A percentile compares a stretch with the other conserved stretches of the same genome.
phyloP scores from a whole-genome alignment of 306 rosid species.

The Corylus heterophylla region DNA sequence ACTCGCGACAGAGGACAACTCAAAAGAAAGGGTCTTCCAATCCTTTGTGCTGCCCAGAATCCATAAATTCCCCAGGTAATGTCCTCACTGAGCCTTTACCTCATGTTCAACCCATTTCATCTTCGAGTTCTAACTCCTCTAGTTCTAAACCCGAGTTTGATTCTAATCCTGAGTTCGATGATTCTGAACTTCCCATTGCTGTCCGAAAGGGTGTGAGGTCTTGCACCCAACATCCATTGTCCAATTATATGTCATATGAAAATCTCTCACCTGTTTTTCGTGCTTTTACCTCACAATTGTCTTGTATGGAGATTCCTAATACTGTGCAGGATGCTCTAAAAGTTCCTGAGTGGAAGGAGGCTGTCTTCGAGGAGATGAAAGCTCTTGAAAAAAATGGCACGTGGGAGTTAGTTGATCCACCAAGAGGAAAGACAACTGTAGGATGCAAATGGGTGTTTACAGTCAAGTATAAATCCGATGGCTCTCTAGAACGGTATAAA shows the following conservation, averaged over 20 bases:
- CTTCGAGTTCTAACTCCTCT: no score
- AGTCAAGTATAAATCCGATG: neutral
- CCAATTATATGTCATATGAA: neutral
- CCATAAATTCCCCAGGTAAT: no score
- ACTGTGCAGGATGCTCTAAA: neutral
- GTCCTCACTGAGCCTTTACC: no score
- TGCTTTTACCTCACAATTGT: neutral
- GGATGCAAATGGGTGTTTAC: constrained; percentile 10
- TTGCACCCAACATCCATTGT: neutral
- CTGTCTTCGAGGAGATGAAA: neutral
- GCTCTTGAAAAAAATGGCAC: neutral
- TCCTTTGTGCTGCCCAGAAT: no score
- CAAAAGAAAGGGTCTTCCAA: no score
- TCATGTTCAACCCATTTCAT: no score
- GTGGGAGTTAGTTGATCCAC: neutral
- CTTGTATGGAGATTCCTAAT: neutral
- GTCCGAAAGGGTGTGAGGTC: neutral
- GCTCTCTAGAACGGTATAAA: neutral
- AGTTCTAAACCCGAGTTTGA: no score
- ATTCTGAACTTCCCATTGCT: neutral
- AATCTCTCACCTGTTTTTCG: neutral
- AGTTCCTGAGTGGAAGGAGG: neutral
- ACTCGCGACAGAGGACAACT: no score
- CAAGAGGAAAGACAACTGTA: neutral
- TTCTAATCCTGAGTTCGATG: neutral